phyloP scores from a whole-genome alignment of 495 filamentous ascomycete genomes.

The Staphylotrichum tortipilum region DNA sequence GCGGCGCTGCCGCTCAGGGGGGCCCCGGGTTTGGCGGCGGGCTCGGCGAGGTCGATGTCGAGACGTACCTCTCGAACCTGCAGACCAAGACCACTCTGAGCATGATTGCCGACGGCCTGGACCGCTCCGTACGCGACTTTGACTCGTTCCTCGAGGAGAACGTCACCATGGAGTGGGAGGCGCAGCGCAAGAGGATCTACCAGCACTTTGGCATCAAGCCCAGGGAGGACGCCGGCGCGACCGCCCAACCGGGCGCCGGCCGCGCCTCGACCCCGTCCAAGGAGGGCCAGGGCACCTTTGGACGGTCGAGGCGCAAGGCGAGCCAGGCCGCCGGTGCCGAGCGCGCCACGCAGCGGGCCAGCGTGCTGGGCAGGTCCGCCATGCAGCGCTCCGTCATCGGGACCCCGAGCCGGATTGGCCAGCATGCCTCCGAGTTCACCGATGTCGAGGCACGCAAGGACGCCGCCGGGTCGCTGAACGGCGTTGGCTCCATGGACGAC shows the following conservation, averaged over 20 bases:
- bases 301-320: slow-evolving; percentile 44
- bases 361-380: slow-evolving; percentile 62
- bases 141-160: slow-evolving; percentile 89
- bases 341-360: slow-evolving; percentile 38
- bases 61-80: slow-evolving; percentile 70
- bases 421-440: slow-evolving; percentile 52
- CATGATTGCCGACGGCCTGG: slow-evolving; percentile 81
- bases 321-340: slow-evolving; percentile 29
- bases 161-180: slow-evolving; percentile 90
- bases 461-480: slow-evolving; percentile 25
- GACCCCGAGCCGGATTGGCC: slow-evolving; percentile 51
- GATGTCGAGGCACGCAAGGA: slow-evolving; percentile 54
- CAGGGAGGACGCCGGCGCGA: slow-evolving; percentile 47
- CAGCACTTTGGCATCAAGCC: slow-evolving; percentile 87
- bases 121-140: slow-evolving; percentile 80
- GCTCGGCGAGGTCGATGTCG: slow-evolving; percentile 61
- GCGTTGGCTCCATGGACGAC: slow-evolving; percentile 49
- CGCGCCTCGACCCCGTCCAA: slow-evolving; percentile 42
- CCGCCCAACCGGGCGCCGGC: background rate
- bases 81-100: slow-evolving; percentile 85
- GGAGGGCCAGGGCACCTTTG: slow-evolving; percentile 36
- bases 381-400: slow-evolving; percentile 80
- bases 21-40: slow-evolving; percentile 7
- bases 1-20: slow-evolving; percentile 10
- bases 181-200: slow-evolving; percentile 83